Evolutionary conservation across 176 grass and related monocot genomes (phyloP).

Genomic region (Urochloa ruziziensis): DNA sequence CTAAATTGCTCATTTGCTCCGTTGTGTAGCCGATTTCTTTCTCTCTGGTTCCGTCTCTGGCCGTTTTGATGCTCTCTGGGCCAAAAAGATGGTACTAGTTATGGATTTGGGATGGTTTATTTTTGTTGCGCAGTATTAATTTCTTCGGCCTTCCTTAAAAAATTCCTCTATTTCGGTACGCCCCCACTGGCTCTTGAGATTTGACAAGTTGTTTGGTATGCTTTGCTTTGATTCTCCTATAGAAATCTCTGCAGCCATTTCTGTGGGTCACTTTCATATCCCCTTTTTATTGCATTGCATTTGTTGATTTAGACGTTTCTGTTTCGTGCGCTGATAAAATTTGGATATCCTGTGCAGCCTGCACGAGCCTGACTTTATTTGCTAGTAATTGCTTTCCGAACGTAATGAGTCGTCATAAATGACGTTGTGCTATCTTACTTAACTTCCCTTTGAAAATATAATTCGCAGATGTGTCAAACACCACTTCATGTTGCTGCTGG

Average conservation of each 20-base stretch:
- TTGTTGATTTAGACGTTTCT: conserved; percentile 1
- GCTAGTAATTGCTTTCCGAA: not conserved
- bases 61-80: not conserved
- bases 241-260: not conserved
- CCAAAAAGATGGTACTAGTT: not conserved
- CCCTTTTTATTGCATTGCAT: not conserved
- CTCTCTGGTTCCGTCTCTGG: not conserved
- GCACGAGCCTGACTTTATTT: not conserved
- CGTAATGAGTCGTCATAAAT: not conserved
- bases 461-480: conserved; percentile 84
- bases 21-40: not conserved
- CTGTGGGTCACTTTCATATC: conserved; percentile 1
- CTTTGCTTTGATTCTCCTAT: not conserved
- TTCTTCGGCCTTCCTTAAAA: not conserved
- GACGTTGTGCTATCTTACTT: not conserved
- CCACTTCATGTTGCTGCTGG: conserved; percentile 89
- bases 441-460: conserved; percentile 21
- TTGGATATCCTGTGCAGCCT: conserved; percentile 20
- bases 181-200: not conserved
- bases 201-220: not conserved
- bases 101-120: not conserved
- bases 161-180: not conserved
- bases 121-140: conserved; percentile 4
- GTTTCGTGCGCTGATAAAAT: not conserved
- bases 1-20: conserved; percentile 14